phyloP scores from a whole-genome alignment of 176 grass and related monocot species.

The Avena insularis region DNA sequence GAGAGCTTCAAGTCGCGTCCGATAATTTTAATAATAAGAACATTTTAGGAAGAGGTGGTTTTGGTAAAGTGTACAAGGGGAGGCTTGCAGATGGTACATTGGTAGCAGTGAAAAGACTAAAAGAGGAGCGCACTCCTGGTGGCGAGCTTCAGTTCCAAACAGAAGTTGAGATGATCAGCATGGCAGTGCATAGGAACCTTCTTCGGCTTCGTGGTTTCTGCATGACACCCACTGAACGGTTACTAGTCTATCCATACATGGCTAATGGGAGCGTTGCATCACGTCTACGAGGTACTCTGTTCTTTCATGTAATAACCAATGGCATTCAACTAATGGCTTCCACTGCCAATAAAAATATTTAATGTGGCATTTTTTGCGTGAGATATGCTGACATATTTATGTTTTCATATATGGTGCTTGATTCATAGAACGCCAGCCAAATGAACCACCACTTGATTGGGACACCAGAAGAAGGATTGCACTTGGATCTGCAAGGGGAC shows the following conservation, averaged over 20 bases:
- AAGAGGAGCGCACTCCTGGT: slow-evolving; percentile 70
- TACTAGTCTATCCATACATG: slow-evolving; percentile 86
- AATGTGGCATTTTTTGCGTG: slow-evolving; percentile 31
- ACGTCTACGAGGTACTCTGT: slow-evolving; percentile 70
- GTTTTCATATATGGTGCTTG: slow-evolving; percentile 39
- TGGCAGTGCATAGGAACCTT: slow-evolving; percentile 73
- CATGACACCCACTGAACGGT: slow-evolving; percentile 69
- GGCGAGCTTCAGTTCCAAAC: slow-evolving; percentile 73
- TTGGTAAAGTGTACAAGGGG: slow-evolving; percentile 85
- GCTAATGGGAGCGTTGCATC: slow-evolving; percentile 79
- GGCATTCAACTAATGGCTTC: slow-evolving; percentile 16
- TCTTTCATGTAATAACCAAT: not conserved
- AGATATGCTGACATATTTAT: slow-evolving; percentile 29
- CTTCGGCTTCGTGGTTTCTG: slow-evolving; percentile 77
- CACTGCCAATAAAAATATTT: slow-evolving; percentile 4
- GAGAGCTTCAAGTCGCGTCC: slow-evolving; percentile 72
- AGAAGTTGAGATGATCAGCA: slow-evolving; percentile 77
- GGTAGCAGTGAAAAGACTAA: slow-evolving; percentile 73
- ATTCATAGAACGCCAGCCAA: slow-evolving; percentile 56
- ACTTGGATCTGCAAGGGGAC: slow-evolving; percentile 63
- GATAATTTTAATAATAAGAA: slow-evolving; percentile 67
- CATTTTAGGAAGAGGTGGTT: slow-evolving; percentile 76
- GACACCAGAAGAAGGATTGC: slow-evolving; percentile 58
- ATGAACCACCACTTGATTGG: slow-evolving; percentile 57
- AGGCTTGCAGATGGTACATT: slow-evolving; percentile 73